Evolutionary conservation across 164 flowering plant species (phyloP).

Genomic region (Hamamelis virginiana): DNA sequence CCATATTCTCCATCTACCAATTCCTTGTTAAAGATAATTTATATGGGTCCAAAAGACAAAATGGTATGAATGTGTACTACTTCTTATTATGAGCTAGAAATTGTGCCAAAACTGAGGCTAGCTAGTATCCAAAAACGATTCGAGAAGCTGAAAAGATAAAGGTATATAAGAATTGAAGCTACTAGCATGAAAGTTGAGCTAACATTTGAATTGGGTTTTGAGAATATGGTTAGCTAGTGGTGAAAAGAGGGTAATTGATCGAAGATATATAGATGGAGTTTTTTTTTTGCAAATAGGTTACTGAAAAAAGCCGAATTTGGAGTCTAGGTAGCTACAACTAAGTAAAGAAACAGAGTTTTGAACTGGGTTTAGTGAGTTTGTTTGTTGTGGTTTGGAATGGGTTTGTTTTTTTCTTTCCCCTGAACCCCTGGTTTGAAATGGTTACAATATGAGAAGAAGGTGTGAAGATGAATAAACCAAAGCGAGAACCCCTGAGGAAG

Average conservation of each 20-base stretch:
- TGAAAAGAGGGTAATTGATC: no score
- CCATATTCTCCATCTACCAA: conserved; percentile 35
- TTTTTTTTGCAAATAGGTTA: neutral
- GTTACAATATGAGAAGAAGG: neutral
- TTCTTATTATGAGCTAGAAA: no score
- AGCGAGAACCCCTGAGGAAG: neutral
- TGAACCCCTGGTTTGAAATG: neutral
- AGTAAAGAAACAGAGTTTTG: neutral
- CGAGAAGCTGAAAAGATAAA: neutral
- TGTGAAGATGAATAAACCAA: no score
- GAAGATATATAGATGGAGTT: no score
- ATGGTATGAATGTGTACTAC: no score
- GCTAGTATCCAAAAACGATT: neutral
- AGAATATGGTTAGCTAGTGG: no score
- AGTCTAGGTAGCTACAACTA: no score
- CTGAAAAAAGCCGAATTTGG: neutral
- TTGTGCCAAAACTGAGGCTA: no score
- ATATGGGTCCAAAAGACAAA: neutral
- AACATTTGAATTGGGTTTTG: no score
- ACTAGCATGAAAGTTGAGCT: neutral
- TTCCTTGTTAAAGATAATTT: no score
- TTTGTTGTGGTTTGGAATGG: neutral
- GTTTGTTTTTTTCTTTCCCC: no score
- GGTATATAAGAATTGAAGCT: neutral
- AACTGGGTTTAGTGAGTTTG: neutral